Percentiles rank a stretch among this genome's conserved stretches.
Evolutionary conservation across 805 yeast genomes (phyloP).

Genomic region (Barnettozyma californica): DNA sequence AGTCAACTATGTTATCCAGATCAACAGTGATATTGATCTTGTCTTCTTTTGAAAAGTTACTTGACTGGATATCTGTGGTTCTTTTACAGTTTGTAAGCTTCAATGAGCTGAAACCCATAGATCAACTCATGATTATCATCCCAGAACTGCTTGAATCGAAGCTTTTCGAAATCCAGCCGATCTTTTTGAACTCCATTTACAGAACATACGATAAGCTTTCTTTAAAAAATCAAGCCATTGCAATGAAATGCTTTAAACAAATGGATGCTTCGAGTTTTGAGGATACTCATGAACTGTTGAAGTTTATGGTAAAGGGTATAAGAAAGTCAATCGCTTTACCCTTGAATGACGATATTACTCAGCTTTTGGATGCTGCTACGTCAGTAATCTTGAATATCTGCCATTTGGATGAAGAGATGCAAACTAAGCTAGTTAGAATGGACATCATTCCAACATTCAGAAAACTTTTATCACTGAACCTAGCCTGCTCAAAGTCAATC

Average conservation of each 20-base stretch:
- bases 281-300: slow-evolving; percentile 29
- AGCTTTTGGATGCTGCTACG: slow-evolving; percentile 35
- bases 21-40: slow-evolving; percentile 35
- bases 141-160: slow-evolving; percentile 31
- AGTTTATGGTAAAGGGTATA: slow-evolving; percentile 31
- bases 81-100: slow-evolving; percentile 26
- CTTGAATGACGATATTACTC: slow-evolving; percentile 21
- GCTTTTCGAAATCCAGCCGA: slow-evolving; percentile 35
- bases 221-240: slow-evolving; percentile 29
- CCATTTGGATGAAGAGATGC: slow-evolving; percentile 38
- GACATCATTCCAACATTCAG: slow-evolving; percentile 38
- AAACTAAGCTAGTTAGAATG: slow-evolving; percentile 33
- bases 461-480: slow-evolving; percentile 31
- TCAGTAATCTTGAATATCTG: slow-evolving; percentile 43
- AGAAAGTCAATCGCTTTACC: slow-evolving; percentile 2
- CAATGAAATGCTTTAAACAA: slow-evolving; percentile 33
- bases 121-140: slow-evolving; percentile 32
- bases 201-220: slow-evolving; percentile 32
- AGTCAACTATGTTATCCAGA: slow-evolving; percentile 9
- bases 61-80: slow-evolving; percentile 36
- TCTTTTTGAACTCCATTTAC: slow-evolving; percentile 40
- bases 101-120: slow-evolving; percentile 15
- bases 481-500: slow-evolving; percentile 42
- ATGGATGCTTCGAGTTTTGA: slow-evolving; percentile 12
- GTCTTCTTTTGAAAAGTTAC: slow-evolving; percentile 32